Evolutionary conservation across 192 early-diverging fungal species (phyloP), one percentile per base, ranked within the genome.

Genomic region (Phycomyces blakesleeanus): DNA sequence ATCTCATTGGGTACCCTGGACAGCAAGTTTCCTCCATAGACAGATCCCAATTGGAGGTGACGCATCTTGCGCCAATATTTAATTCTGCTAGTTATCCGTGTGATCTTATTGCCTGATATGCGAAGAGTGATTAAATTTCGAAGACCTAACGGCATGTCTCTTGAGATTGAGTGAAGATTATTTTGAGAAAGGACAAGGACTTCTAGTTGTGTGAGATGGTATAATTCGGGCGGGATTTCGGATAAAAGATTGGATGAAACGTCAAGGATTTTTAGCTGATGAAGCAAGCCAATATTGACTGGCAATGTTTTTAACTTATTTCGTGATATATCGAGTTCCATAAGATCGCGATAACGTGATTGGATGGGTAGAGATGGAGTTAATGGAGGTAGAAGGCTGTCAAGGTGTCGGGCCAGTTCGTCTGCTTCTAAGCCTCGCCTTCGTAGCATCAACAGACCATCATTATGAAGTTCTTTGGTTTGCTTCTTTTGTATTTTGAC

Each of bases 301-400:
- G 83, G 81, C 0, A 85, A 51, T 27, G 58, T 25, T 18, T 66
- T 53, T 15, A 85, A 71, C 8, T 71, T 50, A 44, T 85, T 85
- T 7, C 81, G 67, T 15, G 83, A 85, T 14, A 85, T 57, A 59
- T 85, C 83, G 2, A 85, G 61, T 56, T 82, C 79, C 1, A 74
- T 63, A 26, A 82, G 63, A 63, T 76, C 27, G 14, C 37, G n/a
- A 40, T 57, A 69, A 22, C 21, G 44, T 5, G 24, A 16, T 14
- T 39, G 3, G 2, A 26, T 21, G 0, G 20, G 61, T n/a, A 79
- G 53, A 63, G 75, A 66, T 2, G 77, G 74, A 9, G 63, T 53
- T 16, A 68, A 57, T 9, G 75, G 65, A 18, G 67, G 66, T 5
- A 59, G 59, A 57, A 74, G 55, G 2, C 57, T 68, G 16, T 67